Evolutionary conservation across 257 asterid species (phyloP).

Genomic region (Plantago elongata): DNA sequence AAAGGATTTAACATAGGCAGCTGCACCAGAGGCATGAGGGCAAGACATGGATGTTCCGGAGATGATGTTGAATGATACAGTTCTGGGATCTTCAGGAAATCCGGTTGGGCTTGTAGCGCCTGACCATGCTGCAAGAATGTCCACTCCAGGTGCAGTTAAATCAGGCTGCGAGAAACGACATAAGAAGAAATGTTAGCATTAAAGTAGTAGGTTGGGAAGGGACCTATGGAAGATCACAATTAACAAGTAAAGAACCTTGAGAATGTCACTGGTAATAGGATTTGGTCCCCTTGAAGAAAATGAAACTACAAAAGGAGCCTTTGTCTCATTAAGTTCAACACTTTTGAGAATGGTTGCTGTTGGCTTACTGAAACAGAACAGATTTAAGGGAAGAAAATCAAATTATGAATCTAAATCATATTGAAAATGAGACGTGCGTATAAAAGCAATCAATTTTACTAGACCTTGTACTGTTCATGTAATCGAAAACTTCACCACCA

Average conservation of each 20-base stretch:
- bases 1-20: constrained; percentile 59
- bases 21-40: constrained; percentile 69
- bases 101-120: constrained; percentile 39
- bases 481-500: constrained; percentile 26
- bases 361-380: constrained; percentile 28
- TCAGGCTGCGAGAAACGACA: constrained; percentile 43
- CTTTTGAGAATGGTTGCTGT: constrained; percentile 41
- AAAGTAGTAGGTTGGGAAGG: neutral
- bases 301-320: constrained; percentile 52
- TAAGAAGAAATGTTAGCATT: neutral
- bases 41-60: constrained; percentile 76
- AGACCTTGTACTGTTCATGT: constrained; percentile 44
- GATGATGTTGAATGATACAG: constrained; percentile 45
- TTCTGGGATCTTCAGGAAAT: constrained; percentile 30
- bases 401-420: neutral
- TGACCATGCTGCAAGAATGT: constrained; percentile 76
- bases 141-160: constrained; percentile 62
- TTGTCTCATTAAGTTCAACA: constrained; percentile 18
- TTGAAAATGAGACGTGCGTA: neutral
- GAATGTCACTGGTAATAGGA: constrained; percentile 41
- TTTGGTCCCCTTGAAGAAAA: constrained; percentile 73
- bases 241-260: constrained; percentile 36
- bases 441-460: neutral
- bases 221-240: neutral
- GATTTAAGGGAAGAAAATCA: neutral